These are phyloP conservation scores for Blumeria graminis DNA, from an alignment of 2,329 filamentous ascomycete species.

Conservation along the genomic window DNA sequence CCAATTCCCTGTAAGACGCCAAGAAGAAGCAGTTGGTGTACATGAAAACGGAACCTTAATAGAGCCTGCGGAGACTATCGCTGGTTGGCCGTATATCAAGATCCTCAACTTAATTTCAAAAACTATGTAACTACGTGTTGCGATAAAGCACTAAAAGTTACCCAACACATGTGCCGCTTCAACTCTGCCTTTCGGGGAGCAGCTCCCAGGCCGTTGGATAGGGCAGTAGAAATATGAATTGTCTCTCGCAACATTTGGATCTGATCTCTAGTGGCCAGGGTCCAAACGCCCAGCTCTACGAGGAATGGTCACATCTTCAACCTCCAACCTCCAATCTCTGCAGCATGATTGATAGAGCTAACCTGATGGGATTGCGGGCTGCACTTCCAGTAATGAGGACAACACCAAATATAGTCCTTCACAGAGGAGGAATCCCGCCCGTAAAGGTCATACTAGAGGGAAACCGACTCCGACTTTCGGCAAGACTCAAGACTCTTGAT, in stretches of 20 bases:
- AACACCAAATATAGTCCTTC: neutral
- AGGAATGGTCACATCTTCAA: neutral
- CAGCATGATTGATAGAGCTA: neutral
- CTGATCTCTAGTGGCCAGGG: neutral
- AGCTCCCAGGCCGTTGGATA: neutral
- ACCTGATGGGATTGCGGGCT: neutral
- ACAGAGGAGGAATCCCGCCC: neutral
- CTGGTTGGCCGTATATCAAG: neutral
- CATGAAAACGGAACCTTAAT: neutral
- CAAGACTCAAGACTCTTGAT: neutral
- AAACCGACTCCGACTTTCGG: neutral
- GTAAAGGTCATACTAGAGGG: neutral
- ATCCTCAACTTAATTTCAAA: neutral
- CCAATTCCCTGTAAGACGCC: neutral
- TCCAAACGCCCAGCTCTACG: neutral
- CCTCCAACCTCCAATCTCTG: neutral
- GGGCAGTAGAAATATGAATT: neutral
- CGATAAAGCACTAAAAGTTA: neutral
- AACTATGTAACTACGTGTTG: neutral
- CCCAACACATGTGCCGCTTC: neutral
- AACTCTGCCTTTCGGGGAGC: neutral
- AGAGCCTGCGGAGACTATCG: neutral
- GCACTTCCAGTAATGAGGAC: neutral
- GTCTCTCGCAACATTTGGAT: neutral
- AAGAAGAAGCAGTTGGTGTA: neutral